phyloP scores from a whole-genome alignment of 2,329 filamentous ascomycete species.

The Fonsecaea monophora region DNA sequence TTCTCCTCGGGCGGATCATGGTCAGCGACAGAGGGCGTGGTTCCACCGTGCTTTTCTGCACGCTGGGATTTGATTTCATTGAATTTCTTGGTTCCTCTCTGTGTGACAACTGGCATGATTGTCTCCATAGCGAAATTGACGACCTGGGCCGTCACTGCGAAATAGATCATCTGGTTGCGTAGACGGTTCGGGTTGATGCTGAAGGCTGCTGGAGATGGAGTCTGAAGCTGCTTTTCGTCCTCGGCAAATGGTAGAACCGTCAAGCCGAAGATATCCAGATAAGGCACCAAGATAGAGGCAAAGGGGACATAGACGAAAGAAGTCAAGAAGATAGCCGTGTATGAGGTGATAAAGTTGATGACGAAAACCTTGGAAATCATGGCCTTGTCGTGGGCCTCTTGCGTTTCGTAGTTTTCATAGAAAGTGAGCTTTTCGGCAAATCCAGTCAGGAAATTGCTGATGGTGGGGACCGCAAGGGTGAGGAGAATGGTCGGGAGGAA shows the following conservation, averaged over 20 bases:
- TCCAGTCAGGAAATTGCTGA: conserved; percentile 75
- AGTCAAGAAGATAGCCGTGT: conserved; percentile 88
- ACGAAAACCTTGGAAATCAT: conserved; percentile 93
- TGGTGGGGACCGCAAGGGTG: conserved; percentile 78
- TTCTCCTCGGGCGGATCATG: conserved; percentile 79
- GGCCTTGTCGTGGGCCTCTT: conserved; percentile 80
- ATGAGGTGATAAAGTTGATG: conserved; percentile 95
- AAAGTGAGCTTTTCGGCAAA: conserved; percentile 79
- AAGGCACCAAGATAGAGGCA: conserved; percentile 79
- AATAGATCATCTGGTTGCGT: conserved; percentile 91
- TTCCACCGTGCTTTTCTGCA: conserved; percentile 62
- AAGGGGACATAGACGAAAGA: conserved; percentile 96
- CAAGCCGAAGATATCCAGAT: conserved; percentile 80
- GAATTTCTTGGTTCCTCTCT: conserved; percentile 77
- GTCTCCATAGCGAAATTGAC: conserved; percentile 86
- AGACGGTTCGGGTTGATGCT: conserved; percentile 82
- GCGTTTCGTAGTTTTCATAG: conserved; percentile 90
- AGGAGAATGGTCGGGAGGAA: conserved; percentile 89
- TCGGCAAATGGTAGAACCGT: conserved; percentile 77
- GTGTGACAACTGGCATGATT: conserved; percentile 83
- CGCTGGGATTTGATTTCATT: conserved; percentile 72
- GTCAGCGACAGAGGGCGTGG: conserved; percentile 55
- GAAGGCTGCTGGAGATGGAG: conserved; percentile 67
- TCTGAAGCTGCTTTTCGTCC: conserved; percentile 71
- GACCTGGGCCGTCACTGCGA: conserved; percentile 91